Percentiles rank a stretch among this genome's conserved stretches.
Evolutionary conservation across 1,284 basidiomycete species (phyloP).

Genomic region (Cryptococcus sp.): DNA sequence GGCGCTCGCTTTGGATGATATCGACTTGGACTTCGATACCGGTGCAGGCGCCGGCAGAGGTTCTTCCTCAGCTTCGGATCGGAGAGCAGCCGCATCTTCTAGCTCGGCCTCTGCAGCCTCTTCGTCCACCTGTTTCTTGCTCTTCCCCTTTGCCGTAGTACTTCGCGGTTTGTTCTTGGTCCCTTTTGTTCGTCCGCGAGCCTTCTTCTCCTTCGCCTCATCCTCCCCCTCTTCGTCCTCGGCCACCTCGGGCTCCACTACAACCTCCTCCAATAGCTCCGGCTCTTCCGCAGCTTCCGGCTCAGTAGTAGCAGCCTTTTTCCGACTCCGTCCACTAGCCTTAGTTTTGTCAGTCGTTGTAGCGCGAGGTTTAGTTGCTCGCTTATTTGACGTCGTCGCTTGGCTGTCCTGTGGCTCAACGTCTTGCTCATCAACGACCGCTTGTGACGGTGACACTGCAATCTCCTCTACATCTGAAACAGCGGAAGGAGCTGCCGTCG

Average conservation of each 20-base stretch:
- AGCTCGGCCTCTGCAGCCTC: background rate
- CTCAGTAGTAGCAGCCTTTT: slow-evolving; percentile 19
- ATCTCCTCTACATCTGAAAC: slow-evolving; percentile 11
- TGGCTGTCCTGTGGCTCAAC: slow-evolving; percentile 2
- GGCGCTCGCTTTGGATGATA: slow-evolving; percentile 6
- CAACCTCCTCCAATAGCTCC: slow-evolving; percentile 13
- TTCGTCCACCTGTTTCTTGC: background rate
- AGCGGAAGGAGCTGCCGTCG: slow-evolving; percentile 7
- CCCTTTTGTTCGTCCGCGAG: slow-evolving; percentile 2
- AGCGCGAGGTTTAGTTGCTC: slow-evolving; percentile 17
- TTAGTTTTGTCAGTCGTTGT: slow-evolving; percentile 12
- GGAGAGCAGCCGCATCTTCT: background rate
- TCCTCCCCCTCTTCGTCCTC: slow-evolving; percentile 19
- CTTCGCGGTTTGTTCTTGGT: background rate
- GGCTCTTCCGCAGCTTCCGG: slow-evolving; percentile 2
- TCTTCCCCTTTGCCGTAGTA: background rate
- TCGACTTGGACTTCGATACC: slow-evolving; percentile 12
- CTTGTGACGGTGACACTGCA: background rate
- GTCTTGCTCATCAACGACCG: background rate
- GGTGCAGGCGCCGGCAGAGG: slow-evolving; percentile 3
- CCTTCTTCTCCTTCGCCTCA: slow-evolving; percentile 8
- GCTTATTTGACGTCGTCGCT: slow-evolving; percentile 6
- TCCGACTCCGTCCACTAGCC: slow-evolving; percentile 14
- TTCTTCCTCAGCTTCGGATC: slow-evolving; percentile 1
- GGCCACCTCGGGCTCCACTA: slow-evolving; percentile 7